Base-by-base conservation (phyloP, 441 rosid genomes). In the Adansonia rubrostipa region DNA sequence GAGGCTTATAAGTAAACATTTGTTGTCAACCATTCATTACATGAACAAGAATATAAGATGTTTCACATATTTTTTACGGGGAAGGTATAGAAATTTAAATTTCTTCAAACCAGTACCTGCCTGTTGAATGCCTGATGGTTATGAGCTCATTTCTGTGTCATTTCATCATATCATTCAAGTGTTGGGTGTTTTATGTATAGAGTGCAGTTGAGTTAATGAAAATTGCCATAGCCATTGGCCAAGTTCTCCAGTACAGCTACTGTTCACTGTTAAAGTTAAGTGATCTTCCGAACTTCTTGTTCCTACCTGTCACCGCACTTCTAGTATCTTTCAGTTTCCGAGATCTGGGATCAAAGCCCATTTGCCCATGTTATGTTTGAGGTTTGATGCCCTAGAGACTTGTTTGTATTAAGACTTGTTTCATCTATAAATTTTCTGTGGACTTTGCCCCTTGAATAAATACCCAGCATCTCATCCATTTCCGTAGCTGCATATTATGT, bases 1-100 rank as follows among this genome's bases (percentile, higher is more conserved):
- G 87, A 82, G 87, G 87, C 81, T 71, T 54, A 71, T 40, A 71
- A 42, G 33, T 78, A 64, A 33, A n/a, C 11, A 70, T 24, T 2
- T 58, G 78, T 64, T 77, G 22, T 78, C 61, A 47, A 33, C 78
- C 45, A 65, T 65, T 85, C 20, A 76, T 71, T 73, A 20, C 77
- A 47, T 73, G 77, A 80, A 69, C 51, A 50, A 28, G 61, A 74
- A 78, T 54, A 53, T 58, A 74, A 76, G 28, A 51, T 61, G 42
- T 36, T 0, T 48, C 51, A 53, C 73, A 61, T 66, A 63, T 44
- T 1, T 68, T 60, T 57, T 2, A 51, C 8, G 5, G 28, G 44
- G 9, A 69, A 58, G 57, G 58, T 64, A 15, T 5, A 53, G 13
- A 60, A 9, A 74, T 64, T 36, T 51, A 67, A 50, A 28, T 4